Evolutionary conservation across 2,329 filamentous ascomycete species (phyloP).

Genomic region (Fusarium mexicanum): DNA sequence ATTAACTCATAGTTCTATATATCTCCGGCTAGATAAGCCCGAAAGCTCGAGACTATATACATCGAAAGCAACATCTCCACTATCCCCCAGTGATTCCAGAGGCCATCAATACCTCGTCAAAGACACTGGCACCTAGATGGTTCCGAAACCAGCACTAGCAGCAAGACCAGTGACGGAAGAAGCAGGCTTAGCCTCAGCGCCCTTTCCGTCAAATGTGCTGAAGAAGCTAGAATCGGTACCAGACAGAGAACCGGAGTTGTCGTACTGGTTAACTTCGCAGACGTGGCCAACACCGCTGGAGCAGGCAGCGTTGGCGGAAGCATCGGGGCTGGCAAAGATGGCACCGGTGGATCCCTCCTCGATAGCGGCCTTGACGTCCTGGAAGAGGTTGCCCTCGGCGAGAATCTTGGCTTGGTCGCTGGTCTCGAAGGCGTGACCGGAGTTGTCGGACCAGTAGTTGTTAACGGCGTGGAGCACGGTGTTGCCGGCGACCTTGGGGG

Average conservation of each 20-base stretch:
- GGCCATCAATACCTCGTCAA: background rate
- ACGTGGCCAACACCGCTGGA: constrained; percentile 55
- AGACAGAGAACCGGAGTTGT: constrained; percentile 51
- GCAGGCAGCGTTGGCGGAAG: constrained; percentile 54
- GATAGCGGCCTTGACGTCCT: constrained; percentile 58
- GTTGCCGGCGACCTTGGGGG: constrained; percentile 66
- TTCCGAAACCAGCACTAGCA: constrained; percentile 58
- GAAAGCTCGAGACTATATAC: constrained; percentile 9
- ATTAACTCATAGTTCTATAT: constrained; percentile 8
- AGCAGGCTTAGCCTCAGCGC: constrained; percentile 55
- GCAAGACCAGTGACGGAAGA: constrained; percentile 49
- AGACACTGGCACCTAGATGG: constrained; percentile 41
- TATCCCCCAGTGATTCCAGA: background rate
- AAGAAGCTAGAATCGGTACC: constrained; percentile 59
- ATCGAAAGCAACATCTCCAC: background rate
- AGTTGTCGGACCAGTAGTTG: constrained; percentile 68
- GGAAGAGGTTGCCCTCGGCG: constrained; percentile 67
- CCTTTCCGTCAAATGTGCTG: constrained; percentile 60
- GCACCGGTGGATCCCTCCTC: constrained; percentile 46
- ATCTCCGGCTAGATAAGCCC: background rate
- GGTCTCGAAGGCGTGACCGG: constrained; percentile 66
- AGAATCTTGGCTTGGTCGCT: constrained; percentile 55
- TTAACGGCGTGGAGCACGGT: constrained; percentile 68
- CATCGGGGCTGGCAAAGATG: constrained; percentile 46
- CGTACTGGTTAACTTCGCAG: constrained; percentile 62